Percentiles rank a stretch among this genome's conserved stretches.
Evolutionary conservation across 2,329 filamentous ascomycete species (phyloP).

Genomic region (Clonostachys rhizophaga): DNA sequence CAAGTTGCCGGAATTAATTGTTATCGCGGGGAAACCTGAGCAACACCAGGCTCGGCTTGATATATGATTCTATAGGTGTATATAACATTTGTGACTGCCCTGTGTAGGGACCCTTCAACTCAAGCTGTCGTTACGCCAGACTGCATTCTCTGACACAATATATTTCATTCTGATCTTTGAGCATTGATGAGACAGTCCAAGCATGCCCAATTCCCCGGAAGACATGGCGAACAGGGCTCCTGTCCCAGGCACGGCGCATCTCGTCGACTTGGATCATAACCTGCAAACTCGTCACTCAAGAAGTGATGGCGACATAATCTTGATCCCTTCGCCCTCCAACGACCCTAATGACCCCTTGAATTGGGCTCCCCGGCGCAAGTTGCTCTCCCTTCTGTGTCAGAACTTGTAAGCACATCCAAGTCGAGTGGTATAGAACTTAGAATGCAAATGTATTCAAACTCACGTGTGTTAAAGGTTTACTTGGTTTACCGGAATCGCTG

Average conservation of each 20-base stretch:
- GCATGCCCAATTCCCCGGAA: too few relatives aligned
- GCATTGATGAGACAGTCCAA: too few relatives aligned
- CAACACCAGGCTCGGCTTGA: too few relatives aligned
- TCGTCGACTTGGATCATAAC: conserved; percentile 29
- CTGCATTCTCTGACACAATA: too few relatives aligned
- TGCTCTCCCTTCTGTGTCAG: conserved; percentile 15
- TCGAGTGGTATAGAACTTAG: not conserved
- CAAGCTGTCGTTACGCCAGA: too few relatives aligned
- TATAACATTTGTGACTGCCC: too few relatives aligned
- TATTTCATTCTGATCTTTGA: too few relatives aligned
- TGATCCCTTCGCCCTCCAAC: conserved; percentile 47
- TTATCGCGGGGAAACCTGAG: too few relatives aligned
- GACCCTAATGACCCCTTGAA: conserved; percentile 48
- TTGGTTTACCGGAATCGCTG: conserved; percentile 32
- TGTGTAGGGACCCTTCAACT: too few relatives aligned
- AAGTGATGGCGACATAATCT: conserved; percentile 31
- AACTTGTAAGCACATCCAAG: conserved; percentile 15
- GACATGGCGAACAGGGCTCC: not conserved
- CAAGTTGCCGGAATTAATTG: too few relatives aligned
- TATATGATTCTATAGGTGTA: too few relatives aligned
- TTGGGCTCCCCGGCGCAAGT: conserved; percentile 39
- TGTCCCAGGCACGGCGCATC: conserved; percentile 32
- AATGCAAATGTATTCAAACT: too few relatives aligned
- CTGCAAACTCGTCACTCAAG: conserved; percentile 21
- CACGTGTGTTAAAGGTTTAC: conserved; percentile 19